Percentiles rank a stretch among this genome's conserved stretches.
These are phyloP conservation scores for Candida boidinii DNA, from an alignment of 805 yeast species.

Conservation along the genomic window DNA sequence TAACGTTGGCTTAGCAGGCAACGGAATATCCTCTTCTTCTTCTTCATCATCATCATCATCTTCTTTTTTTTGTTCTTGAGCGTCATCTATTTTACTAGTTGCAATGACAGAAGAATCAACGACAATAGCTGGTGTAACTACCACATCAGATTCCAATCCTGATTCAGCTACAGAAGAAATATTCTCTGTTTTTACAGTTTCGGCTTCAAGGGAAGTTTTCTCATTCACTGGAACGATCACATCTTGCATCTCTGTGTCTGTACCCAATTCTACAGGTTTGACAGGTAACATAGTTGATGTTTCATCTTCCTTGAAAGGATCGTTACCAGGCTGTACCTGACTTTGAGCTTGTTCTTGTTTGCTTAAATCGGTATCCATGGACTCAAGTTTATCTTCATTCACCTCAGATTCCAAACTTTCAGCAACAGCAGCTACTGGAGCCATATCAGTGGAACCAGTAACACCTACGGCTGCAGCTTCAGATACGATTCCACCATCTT, in stretches of 20 bases:
- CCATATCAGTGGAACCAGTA: too few relatives aligned
- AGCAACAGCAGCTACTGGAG: too few relatives aligned
- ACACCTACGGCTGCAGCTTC: too few relatives aligned
- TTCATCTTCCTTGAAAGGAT: not conserved
- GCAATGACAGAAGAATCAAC: constrained; percentile 3
- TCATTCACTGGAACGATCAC: not conserved
- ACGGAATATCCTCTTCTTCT: constrained; percentile 13
- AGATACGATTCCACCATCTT: too few relatives aligned
- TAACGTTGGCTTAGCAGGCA: constrained; percentile 16
- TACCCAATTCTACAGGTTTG: constrained; percentile 11
- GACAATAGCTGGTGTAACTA: too few relatives aligned
- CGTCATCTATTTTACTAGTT: constrained; percentile 9
- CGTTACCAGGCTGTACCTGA: constrained; percentile 10
- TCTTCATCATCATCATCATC: constrained; percentile 6
- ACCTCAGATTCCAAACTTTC: not conserved
- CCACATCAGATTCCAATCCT: not conserved
- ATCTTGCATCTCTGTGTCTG: constrained; percentile 1
- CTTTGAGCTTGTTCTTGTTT: constrained; percentile 13
- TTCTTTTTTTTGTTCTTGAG: constrained; percentile 4
- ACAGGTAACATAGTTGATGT: constrained; percentile 4
- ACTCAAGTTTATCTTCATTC: too few relatives aligned
- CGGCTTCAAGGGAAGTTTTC: too few relatives aligned
- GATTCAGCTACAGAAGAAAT: not conserved
- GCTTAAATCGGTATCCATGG: constrained; percentile 2
- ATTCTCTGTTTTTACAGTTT: not conserved